These are phyloP conservation scores for Fusarium citri DNA, from an alignment of 2,329 filamentous ascomycete species.

Conservation along the genomic window DNA sequence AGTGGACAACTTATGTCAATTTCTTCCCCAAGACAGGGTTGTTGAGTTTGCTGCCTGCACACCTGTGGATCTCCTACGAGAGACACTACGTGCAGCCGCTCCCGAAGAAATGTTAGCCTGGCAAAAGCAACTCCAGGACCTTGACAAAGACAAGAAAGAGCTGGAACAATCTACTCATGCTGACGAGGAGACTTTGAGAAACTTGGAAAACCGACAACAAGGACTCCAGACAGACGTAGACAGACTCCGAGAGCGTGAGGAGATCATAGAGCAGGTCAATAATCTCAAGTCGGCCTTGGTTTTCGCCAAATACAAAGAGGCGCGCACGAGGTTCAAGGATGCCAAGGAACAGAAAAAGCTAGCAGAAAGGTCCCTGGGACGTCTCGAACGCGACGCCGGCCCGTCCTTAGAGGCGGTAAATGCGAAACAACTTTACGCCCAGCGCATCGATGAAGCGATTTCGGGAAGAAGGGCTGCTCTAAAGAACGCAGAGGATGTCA, in stretches of 20 bases:
- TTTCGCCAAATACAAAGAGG: conserved; percentile 71
- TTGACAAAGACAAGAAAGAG: conserved; percentile 76
- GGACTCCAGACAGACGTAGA: conserved; percentile 85
- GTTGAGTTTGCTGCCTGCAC: conserved; percentile 90
- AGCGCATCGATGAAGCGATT: conserved; percentile 66
- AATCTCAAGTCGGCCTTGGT: conserved; percentile 74
- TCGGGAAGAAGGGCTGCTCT: conserved; percentile 66
- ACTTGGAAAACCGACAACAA: conserved; percentile 78
- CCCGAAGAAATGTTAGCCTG: conserved; percentile 81
- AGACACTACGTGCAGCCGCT: conserved; percentile 90
- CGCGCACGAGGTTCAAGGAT: conserved; percentile 59
- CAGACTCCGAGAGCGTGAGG: conserved; percentile 79
- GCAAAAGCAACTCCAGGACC: conserved; percentile 78
- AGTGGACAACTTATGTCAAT: conserved; percentile 97
- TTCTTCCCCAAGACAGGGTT: conserved; percentile 94
- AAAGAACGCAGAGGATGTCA: conserved; percentile 63
- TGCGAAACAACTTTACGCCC: conserved; percentile 75
- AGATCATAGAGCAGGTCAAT: conserved; percentile 72
- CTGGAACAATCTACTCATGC: conserved; percentile 67
- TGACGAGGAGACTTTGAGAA: conserved; percentile 72
- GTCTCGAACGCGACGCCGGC: conserved; percentile 68
- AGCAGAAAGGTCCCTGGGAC: conserved; percentile 67
- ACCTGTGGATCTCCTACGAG: conserved; percentile 82
- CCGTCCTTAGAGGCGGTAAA: conserved; percentile 78
- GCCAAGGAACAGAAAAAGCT: conserved; percentile 67